Evolutionary conservation across 2,329 filamentous ascomycete species (phyloP), one percentile per base, ranked within the genome.

Genomic region (Fusarium keratoplasticum): DNA sequence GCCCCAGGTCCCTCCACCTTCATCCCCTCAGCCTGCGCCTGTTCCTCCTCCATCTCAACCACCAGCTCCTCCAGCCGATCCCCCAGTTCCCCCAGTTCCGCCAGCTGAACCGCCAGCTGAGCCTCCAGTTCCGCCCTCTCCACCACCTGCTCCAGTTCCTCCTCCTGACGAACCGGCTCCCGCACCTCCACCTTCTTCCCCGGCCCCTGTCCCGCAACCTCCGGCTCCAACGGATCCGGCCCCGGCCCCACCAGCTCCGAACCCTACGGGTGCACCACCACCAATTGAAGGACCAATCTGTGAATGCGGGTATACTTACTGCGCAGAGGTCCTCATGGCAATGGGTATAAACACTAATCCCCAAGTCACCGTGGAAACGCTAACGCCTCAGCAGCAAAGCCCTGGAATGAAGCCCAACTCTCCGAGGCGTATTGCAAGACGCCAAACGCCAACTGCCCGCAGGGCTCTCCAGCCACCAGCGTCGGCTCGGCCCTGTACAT

Each of bases 291-390:
- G 79, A 3, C 73, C 83, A 18, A 80, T 81, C 61, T 85, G 83
- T 71, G 81, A 84, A 67, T 85, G 83, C 69, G 83, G 83, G 64
- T 84, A 84, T 63, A 85, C 83, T 4, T 85, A 85, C 66, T 85
- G 83, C 67, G 82, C 82, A 11, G 78, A 81, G 2, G 83, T 85
- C 14, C 77, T 85, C 22, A 79, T 81, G 76, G 75, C 63, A 2
- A 84, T 84, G 82, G 77, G 82, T 83, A 77, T 55, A 78, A 72
- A 31, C 2, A 52, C 6, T 4, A 29, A 3, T 1, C 6, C 18
- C 36, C 22, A 4, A 8, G 4, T 2, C 1, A 9, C 1, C 5
- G 10, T 16, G 18, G 11, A 36, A 52, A 16, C 2, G 20, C 66
- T 75, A 36, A 76, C 42, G 58, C 3, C 1, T 25, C 11, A 0